phyloP scores from a whole-genome alignment of 176 grass and related monocot genomes.

The Eragrostis nindensis region DNA sequence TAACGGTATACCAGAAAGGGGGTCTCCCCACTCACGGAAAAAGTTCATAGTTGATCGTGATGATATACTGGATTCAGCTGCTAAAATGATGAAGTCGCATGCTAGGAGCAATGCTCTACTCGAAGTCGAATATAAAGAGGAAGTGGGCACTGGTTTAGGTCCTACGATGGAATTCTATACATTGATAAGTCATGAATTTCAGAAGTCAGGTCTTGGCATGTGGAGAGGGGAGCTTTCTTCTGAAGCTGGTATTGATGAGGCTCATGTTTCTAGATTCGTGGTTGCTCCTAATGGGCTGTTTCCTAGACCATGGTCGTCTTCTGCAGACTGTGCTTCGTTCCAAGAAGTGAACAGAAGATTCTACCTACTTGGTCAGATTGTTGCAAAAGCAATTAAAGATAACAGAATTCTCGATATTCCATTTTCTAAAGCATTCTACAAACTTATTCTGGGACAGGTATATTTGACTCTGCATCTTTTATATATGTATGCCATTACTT shows the following conservation, averaged over 20 bases:
- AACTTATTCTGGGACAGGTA: conserved; percentile 73
- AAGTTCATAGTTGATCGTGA: conserved; percentile 89
- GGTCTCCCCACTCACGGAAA: conserved; percentile 46
- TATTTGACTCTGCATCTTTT: conserved; percentile 29
- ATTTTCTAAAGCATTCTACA: conserved; percentile 85
- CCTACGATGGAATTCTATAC: conserved; percentile 91
- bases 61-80: conserved; percentile 69
- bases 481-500: conserved; percentile 34
- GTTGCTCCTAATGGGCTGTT: conserved; percentile 66
- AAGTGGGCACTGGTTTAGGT: conserved; percentile 88
- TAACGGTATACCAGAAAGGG: conserved; percentile 48
- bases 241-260: conserved; percentile 34
- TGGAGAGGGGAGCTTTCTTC: conserved; percentile 66
- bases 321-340: conserved; percentile 48
- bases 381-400: conserved; percentile 85
- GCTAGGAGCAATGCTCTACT: conserved; percentile 58
- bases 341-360: conserved; percentile 60
- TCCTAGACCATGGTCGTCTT: conserved; percentile 64
- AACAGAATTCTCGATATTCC: conserved; percentile 72
- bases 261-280: conserved; percentile 42
- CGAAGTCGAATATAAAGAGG: conserved; percentile 77
- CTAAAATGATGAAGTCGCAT: conserved; percentile 73
- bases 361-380: conserved; percentile 65
- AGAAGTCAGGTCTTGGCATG: conserved; percentile 72
- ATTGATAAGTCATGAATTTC: conserved; percentile 80